phyloP scores from a whole-genome alignment of 2,329 filamentous ascomycete genomes.

The Cladosporium cucumerinum region DNA sequence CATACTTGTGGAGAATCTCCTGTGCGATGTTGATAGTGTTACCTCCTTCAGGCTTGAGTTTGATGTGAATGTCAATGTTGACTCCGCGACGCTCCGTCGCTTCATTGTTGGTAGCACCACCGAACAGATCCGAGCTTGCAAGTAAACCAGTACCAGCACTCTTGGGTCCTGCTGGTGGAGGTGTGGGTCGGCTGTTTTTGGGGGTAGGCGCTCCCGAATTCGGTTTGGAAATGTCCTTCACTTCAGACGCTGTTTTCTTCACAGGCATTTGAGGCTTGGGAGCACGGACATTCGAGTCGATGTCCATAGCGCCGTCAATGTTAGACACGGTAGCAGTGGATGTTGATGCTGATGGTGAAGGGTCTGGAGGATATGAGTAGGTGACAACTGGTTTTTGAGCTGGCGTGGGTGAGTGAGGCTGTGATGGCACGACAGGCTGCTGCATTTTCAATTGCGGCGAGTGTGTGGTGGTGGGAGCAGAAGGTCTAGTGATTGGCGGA shows the following conservation, averaged over 20 bases:
- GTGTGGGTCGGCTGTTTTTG: conserved; percentile 3
- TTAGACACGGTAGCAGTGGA: conserved; percentile 16
- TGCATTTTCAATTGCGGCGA: conserved; percentile 25
- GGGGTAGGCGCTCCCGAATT: conserved; percentile 20
- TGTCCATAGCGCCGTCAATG: conserved; percentile 33
- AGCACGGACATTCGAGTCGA: conserved; percentile 23
- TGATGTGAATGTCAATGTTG: conserved; percentile 82
- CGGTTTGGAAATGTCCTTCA: conserved; percentile 24
- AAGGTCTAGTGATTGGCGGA: conserved; percentile 49
- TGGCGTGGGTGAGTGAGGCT: conserved; percentile 13
- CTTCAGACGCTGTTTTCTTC: conserved; percentile 2
- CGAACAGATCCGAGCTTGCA: conserved; percentile 60
- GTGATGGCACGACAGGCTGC: conserved; percentile 22
- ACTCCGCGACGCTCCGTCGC: conserved; percentile 48
- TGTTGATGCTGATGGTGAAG: conserved; percentile 16
- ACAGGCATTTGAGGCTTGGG: conserved; percentile 7
- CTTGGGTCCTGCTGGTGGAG: conserved; percentile 37
- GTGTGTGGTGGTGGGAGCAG: conserved; percentile 30
- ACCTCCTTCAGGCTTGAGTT: conserved; percentile 76
- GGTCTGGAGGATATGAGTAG: conserved; percentile 12
- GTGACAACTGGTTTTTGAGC: background rate
- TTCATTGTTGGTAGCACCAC: conserved; percentile 47
- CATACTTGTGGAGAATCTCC: conserved; percentile 88
- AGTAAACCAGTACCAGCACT: conserved; percentile 63
- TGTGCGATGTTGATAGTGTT: conserved; percentile 95